Conservation (phyloP, 1,139 yeast genomes). For the Suhomyces chickasaworum region DNA sequence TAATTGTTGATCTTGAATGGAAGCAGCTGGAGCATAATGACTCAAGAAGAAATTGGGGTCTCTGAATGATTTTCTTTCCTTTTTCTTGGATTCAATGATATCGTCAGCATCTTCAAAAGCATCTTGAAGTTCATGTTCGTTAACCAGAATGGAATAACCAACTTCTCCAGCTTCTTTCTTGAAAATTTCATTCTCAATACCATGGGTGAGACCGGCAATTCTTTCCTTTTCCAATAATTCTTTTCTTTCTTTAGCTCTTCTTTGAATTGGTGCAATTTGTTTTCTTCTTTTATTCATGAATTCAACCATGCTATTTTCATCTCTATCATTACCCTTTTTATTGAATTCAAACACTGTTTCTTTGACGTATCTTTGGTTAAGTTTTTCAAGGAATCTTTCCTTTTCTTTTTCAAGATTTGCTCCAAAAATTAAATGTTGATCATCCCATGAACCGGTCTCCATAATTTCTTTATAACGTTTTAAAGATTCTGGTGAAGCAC, state of each 20-base stretch:
- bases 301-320: slow-evolving; percentile 71
- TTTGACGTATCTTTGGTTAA: slow-evolving; percentile 66
- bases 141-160: slow-evolving; percentile 43
- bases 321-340: slow-evolving; percentile 47
- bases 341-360: slow-evolving; percentile 94
- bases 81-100: slow-evolving; percentile 34
- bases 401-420: slow-evolving; percentile 73
- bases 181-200: slow-evolving; percentile 71
- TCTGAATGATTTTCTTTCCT: slow-evolving; percentile 51
- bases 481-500: slow-evolving; percentile 84
- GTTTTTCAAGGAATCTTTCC: slow-evolving; percentile 66
- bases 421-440: slow-evolving; percentile 77
- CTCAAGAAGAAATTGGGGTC: slow-evolving; percentile 87
- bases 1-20: slow-evolving; percentile 83
- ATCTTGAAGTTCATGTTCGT: slow-evolving; percentile 43
- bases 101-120: slow-evolving; percentile 59
- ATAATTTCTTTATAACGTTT: slow-evolving; percentile 82
- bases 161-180: slow-evolving; percentile 54
- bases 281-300: slow-evolving; percentile 84
- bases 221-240: slow-evolving; percentile 74
- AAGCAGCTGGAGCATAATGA: slow-evolving; percentile 83
- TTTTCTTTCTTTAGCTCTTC: slow-evolving; percentile 70
- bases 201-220: slow-evolving; percentile 71
- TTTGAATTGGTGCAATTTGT: slow-evolving; percentile 86
- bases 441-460: slow-evolving; percentile 81